A percentile compares a stretch with the other conserved stretches of the same genome.
These are phyloP conservation scores for Leishmania gerbilli DNA, from an alignment of 208 protist genomes.

Conservation along the genomic window DNA sequence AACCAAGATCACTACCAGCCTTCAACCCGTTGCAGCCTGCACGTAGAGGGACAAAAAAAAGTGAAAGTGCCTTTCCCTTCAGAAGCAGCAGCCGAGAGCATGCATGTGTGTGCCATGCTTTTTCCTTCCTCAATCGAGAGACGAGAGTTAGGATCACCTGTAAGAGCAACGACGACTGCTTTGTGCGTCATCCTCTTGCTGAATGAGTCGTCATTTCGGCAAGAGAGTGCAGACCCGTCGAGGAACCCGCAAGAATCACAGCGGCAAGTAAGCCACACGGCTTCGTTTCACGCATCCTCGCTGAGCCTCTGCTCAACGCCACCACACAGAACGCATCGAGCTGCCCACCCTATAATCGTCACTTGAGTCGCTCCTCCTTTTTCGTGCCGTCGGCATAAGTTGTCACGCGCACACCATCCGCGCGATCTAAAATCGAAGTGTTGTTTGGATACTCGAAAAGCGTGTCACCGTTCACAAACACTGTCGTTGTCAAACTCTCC, in stretches of 20 bases:
- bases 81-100: background rate
- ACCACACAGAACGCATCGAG: background rate
- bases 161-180: background rate
- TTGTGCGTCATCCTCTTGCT: background rate
- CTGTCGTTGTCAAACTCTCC: constrained; percentile 62
- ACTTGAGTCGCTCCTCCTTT: constrained; percentile 50
- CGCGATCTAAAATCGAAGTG: constrained; percentile 72
- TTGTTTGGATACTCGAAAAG: constrained; percentile 81
- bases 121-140: background rate
- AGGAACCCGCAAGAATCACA: background rate
- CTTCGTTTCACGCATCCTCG: background rate
- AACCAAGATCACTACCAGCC: background rate
- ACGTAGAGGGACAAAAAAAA: constrained; percentile 1
- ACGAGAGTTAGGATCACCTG: background rate
- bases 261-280: background rate
- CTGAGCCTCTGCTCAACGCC: background rate
- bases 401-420: constrained; percentile 77
- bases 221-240: background rate
- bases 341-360: background rate
- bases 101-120: background rate
- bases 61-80: background rate
- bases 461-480: constrained; percentile 61
- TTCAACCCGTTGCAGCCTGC: background rate
- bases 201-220: background rate
- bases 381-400: constrained; percentile 76